These are phyloP conservation scores for Hyaloperonospora arabidopsidis DNA, from an alignment of 352 stramenopile species.

Conservation along the genomic window DNA sequence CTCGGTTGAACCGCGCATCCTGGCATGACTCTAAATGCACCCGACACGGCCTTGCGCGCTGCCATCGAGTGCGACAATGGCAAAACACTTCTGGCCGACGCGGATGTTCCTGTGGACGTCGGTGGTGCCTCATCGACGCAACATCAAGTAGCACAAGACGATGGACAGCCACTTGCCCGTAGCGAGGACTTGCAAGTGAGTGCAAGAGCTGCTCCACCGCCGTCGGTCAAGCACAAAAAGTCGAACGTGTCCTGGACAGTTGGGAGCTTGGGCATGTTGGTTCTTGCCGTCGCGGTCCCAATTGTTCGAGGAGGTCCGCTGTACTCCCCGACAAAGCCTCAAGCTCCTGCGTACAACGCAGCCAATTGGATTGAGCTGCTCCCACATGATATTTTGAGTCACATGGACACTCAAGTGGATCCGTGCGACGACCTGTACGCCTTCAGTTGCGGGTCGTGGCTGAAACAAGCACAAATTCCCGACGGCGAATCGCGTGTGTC, in stretches of 20 bases:
- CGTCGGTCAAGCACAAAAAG: too few species aligned
- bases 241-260: constrained; percentile 25
- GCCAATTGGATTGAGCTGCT: constrained; percentile 19
- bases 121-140: too few species aligned
- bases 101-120: too few species aligned
- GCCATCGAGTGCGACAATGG: too few species aligned
- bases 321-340: constrained; percentile 26
- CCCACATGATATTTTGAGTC: constrained; percentile 28
- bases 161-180: too few species aligned
- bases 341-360: not conserved
- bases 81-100: too few species aligned
- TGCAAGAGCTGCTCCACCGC: too few species aligned
- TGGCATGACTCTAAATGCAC: too few species aligned
- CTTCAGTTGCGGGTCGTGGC: constrained; percentile 55
- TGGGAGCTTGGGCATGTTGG: constrained; percentile 25
- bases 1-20: too few species aligned
- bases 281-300: constrained; percentile 39
- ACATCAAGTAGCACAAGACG: too few species aligned
- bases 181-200: too few species aligned
- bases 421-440: constrained; percentile 75
- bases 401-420: constrained; percentile 41
- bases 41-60: too few species aligned
- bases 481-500: constrained; percentile 31
- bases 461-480: constrained; percentile 33
- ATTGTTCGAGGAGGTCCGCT: constrained; percentile 33